A percentile compares a stretch with the other conserved stretches of the same genome.
These are phyloP conservation scores for Penicillium malachiteum DNA, from an alignment of 495 filamentous ascomycete species.

Conservation along the genomic window DNA sequence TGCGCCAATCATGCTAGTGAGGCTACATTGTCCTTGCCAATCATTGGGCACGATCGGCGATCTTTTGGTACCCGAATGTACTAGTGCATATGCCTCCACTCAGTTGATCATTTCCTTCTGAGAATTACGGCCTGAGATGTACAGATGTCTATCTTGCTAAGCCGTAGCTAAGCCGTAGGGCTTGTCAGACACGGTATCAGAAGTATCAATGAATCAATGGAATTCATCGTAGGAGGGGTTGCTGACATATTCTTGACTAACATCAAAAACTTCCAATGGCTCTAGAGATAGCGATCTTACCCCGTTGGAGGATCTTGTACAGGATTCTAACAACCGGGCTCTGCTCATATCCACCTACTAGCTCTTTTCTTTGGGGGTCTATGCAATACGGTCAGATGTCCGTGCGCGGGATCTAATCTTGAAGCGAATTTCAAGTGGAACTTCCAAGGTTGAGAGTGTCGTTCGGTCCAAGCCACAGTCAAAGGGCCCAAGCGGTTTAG, in stretches of 20 bases:
- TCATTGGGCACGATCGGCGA: background rate
- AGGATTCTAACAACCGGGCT: background rate
- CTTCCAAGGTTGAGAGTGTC: background rate
- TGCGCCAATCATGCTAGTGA: background rate
- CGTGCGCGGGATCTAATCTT: conserved; percentile 1
- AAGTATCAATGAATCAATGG: too few species aligned
- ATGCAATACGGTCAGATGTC: background rate
- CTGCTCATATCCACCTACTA: background rate
- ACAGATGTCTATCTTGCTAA: too few species aligned
- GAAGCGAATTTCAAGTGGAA: background rate
- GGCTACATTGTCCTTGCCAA: background rate
- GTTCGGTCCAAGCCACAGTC: background rate
- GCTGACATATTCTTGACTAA: background rate
- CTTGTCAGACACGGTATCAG: background rate
- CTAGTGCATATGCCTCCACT: too few species aligned
- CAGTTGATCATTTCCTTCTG: too few species aligned
- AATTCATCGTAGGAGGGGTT: too few species aligned
- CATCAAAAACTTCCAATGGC: background rate
- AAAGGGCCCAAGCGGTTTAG: background rate
- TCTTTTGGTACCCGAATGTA: background rate
- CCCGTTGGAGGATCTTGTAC: background rate
- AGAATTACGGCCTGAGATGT: too few species aligned
- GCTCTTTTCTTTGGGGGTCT: background rate
- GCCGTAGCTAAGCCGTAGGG: background rate
- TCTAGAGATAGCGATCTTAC: background rate